phyloP scores from a whole-genome alignment of 768 basidiomycete genomes.

The Lactarius tabidus region DNA sequence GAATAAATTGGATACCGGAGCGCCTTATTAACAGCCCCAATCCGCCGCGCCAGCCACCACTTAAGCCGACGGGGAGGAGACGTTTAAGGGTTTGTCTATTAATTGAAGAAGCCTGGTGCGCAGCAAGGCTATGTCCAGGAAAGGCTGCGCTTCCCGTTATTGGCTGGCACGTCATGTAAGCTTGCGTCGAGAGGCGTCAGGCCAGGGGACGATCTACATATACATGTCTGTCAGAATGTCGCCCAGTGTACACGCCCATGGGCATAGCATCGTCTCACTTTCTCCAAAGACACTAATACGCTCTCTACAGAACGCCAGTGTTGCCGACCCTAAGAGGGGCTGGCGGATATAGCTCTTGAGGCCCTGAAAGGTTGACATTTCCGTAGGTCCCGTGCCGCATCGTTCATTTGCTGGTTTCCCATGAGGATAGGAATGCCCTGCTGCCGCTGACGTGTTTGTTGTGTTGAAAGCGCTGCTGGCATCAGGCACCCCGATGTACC shows the following conservation, averaged over 20 bases:
- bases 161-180: not conserved
- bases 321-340: too few relatives aligned
- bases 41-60: not conserved
- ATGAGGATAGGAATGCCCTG: too few relatives aligned
- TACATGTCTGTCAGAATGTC: not conserved
- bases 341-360: not conserved
- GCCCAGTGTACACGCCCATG: not conserved
- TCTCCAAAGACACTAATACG: not conserved
- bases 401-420: not conserved
- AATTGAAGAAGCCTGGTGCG: not conserved
- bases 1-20: not conserved
- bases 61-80: not conserved
- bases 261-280: not conserved
- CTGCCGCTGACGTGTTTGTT: not conserved
- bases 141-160: not conserved
- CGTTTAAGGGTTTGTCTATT: not conserved
- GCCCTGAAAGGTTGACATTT: not conserved
- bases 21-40: not conserved
- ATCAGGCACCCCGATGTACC: not conserved
- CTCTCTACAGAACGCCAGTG: not conserved
- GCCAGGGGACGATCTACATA: not conserved
- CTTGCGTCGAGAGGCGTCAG: not conserved
- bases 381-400: not conserved
- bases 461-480: not conserved
- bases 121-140: not conserved